phyloP scores from a whole-genome alignment of 2,329 filamentous ascomycete genomes.

The Penicillium thymicola region DNA sequence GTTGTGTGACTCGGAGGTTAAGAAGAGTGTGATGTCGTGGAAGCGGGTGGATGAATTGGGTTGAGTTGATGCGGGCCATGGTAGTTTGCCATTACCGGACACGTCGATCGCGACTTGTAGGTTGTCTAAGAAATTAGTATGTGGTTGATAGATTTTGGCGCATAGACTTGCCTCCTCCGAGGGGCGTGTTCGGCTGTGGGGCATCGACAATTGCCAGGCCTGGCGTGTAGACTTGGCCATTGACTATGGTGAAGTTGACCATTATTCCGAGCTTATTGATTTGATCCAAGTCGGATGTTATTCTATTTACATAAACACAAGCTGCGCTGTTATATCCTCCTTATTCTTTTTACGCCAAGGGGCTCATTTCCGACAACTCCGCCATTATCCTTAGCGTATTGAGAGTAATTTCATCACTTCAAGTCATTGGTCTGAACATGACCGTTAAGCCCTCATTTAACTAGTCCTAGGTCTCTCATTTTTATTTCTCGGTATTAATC shows the following conservation, averaged over 20 bases:
- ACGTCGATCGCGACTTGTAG: slow-evolving; percentile 23
- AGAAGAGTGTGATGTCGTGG: slow-evolving; percentile 18
- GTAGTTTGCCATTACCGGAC: slow-evolving; percentile 19
- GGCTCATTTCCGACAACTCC: slow-evolving; percentile 22
- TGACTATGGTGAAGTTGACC: slow-evolving; percentile 34
- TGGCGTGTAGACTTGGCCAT: slow-evolving; percentile 67
- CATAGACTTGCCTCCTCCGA: slow-evolving; percentile 59
- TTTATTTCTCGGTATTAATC: not conserved
- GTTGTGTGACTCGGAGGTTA: slow-evolving; percentile 43
- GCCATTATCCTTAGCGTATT: slow-evolving; percentile 13
- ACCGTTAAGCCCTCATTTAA: not conserved
- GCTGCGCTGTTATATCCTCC: not conserved
- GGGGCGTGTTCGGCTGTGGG: slow-evolving; percentile 61
- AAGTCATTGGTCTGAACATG: not conserved
- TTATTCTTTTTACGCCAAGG: slow-evolving; percentile 7
- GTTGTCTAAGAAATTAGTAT: slow-evolving; percentile 12
- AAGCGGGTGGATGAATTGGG: slow-evolving; percentile 13
- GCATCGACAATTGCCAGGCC: slow-evolving; percentile 65
- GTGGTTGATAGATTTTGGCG: slow-evolving; percentile 26
- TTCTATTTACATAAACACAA: not conserved
- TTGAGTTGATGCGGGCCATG: slow-evolving; percentile 16
- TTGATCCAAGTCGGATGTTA: not conserved
- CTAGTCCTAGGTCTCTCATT: not conserved
- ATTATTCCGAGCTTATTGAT: not conserved
- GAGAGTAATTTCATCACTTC: slow-evolving; percentile 12